These are phyloP conservation scores for Diatrype stigma DNA, from an alignment of 2,329 filamentous ascomycete genomes.

Conservation along the genomic window DNA sequence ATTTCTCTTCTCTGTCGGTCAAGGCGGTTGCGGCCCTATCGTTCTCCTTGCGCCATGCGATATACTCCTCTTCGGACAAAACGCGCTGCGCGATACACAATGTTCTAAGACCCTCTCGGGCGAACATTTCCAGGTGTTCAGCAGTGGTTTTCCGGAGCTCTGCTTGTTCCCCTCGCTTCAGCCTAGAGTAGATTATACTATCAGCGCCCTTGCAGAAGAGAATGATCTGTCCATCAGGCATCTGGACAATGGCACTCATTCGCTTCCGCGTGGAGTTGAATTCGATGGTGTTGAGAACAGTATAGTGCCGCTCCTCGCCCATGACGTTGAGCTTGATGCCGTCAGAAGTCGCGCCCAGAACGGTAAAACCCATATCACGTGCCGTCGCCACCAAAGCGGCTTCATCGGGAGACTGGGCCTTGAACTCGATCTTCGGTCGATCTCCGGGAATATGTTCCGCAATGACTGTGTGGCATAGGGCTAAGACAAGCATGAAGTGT, in stretches of 20 bases:
- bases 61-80: conserved; percentile 77
- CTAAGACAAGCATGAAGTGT: conserved; percentile 90
- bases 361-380: conserved; percentile 90
- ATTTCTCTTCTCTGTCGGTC: conserved; percentile 82
- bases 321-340: conserved; percentile 82
- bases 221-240: conserved; percentile 86
- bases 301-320: conserved; percentile 80
- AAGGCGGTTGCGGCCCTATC: conserved; percentile 82
- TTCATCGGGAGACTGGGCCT: conserved; percentile 95
- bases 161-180: conserved; percentile 79
- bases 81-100: conserved; percentile 87
- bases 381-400: conserved; percentile 91
- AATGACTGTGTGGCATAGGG: conserved; percentile 95
- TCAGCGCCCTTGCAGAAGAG: conserved; percentile 98
- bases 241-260: conserved; percentile 95
- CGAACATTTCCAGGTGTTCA: conserved; percentile 95
- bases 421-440: conserved; percentile 86
- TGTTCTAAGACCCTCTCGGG: conserved; percentile 88
- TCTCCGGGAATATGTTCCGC: conserved; percentile 88
- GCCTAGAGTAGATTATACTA: conserved; percentile 90
- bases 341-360: conserved; percentile 74
- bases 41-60: conserved; percentile 79
- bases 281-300: conserved; percentile 89
- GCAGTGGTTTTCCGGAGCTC: conserved; percentile 81
- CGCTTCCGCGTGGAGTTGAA: conserved; percentile 96